Base-by-base conservation (phyloP, 371 early-diverging fungal genomes). In the Nematocida sp. region DNA sequence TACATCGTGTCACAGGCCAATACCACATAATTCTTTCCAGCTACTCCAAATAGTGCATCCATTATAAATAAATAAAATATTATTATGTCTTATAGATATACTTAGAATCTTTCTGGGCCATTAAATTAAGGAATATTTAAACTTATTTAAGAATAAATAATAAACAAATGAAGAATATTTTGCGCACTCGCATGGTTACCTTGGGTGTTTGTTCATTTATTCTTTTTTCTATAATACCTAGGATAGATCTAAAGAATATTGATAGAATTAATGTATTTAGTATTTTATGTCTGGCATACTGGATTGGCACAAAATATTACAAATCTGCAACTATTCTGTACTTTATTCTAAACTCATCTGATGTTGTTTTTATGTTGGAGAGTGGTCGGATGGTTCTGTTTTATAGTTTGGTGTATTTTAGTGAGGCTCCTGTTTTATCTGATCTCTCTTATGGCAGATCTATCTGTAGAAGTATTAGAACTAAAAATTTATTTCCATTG, bases 41-140 rank as follows among this genome's bases (percentile, higher is more conserved):
- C 80, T 58, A 78, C 80, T 45, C 80, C 80, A 58, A 70, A 78
- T 11, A 78, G 47, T 46, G 45, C 80, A 42, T 78, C 80, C 80
- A 69, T 70, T 40, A 50, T 45, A 66, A 75, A 75, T 67, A 67
- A 67, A 67, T 52, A 67, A 67, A 52, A 67, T 50, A 67, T 67
- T 52, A 58, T 33, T 33, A 33, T 33, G 33, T 33, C 33, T 33
- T 33, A 33, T 33, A 33, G 33, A 33, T 33, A 33, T 33, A 33
- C 33, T 33, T 33, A 33, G 33, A 33, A 33, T 33, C 33, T 33
- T 50, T 50, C 52, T 50, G 52, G 52, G 13, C 18, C 18, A 50
- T 13, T 50, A 50, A 9, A 18, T 18, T 50, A 50, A 60, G 39
- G 33, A 33, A 9, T 60, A 64, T 64, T 64, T 64, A 45, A 9